Percentiles rank a stretch among this genome's conserved stretches.
phyloP scores from a whole-genome alignment of 345 rosid species.

The Cardamine chenopodiifolia region DNA sequence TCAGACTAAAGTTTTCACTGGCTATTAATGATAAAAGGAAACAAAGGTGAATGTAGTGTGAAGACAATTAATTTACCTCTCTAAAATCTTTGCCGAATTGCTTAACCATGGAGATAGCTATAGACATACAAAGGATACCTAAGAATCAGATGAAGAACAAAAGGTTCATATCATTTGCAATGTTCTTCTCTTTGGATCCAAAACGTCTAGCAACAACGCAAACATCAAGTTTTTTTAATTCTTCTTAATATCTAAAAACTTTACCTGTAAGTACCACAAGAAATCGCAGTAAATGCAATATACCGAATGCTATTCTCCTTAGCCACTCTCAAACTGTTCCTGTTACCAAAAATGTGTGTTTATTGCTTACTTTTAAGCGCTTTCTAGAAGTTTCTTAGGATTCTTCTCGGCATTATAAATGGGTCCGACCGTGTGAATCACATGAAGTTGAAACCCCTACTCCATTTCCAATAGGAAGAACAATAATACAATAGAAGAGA shows the following conservation, averaged over 20 bases:
- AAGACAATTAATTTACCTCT: conserved; percentile 59
- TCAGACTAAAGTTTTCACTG: not conserved
- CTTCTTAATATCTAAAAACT: conserved; percentile 21
- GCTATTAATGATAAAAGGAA: not conserved
- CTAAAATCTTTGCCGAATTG: conserved; percentile 64
- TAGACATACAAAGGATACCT: conserved; percentile 74
- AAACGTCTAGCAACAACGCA: not conserved
- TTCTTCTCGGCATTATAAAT: conserved; percentile 53
- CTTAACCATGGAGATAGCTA: conserved; percentile 70
- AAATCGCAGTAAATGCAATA: conserved; percentile 82
- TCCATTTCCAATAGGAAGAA: conserved; percentile 15
- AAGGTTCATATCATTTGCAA: not conserved
- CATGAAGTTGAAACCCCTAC: conserved; percentile 74
- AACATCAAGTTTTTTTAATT: not conserved
- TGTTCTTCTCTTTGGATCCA: not conserved
- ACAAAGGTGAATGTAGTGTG: no score
- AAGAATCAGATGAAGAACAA: not conserved
- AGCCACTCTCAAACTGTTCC: conserved; percentile 69
- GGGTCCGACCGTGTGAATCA: conserved; percentile 89
- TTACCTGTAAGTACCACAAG: conserved; percentile 75
- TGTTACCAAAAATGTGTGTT: conserved; percentile 37
- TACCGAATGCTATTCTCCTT: conserved; percentile 62
- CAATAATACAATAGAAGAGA: not conserved
- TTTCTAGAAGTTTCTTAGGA: conserved; percentile 56
- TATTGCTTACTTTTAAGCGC: conserved; percentile 61